Evolutionary conservation across 1,284 basidiomycete genomes (phyloP).

Genomic region (Cryptococcus sp.): DNA sequence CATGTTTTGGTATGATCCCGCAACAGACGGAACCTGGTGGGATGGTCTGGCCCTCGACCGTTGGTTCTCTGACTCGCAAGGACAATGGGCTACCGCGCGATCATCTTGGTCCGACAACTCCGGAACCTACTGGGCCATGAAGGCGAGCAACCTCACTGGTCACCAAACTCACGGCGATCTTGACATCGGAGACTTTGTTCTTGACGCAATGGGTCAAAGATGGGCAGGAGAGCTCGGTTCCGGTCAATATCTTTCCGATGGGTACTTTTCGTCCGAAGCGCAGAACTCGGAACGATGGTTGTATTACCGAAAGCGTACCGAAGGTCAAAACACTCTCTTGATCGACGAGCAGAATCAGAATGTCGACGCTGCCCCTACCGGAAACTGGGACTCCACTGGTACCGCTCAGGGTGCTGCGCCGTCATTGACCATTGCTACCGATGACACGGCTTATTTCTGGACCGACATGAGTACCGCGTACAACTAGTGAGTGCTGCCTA

Average conservation of each 20-base stretch:
- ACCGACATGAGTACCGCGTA: constrained; percentile 81
- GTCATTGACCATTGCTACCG: constrained; percentile 59
- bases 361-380: constrained; percentile 67
- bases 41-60: constrained; percentile 78
- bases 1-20: constrained; percentile 97
- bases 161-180: constrained; percentile 94
- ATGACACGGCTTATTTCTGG: constrained; percentile 81
- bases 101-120: constrained; percentile 87
- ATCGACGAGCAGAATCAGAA: constrained; percentile 79
- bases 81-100: constrained; percentile 89
- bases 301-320: constrained; percentile 94
- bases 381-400: constrained; percentile 62
- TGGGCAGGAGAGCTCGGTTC: constrained; percentile 96
- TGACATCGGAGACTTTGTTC: constrained; percentile 89
- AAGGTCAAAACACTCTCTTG: constrained; percentile 94
- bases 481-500: constrained; percentile 49
- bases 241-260: constrained; percentile 72
- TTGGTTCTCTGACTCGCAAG: constrained; percentile 69
- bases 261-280: constrained; percentile 71
- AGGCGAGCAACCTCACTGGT: constrained; percentile 73
- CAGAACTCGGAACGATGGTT: constrained; percentile 75
- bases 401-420: constrained; percentile 76
- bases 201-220: constrained; percentile 90
- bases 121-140: constrained; percentile 83
- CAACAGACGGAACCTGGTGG: constrained; percentile 86